Base-by-base conservation (phyloP, 768 basidiomycete genomes). In the Phaeotremella skinneri region DNA sequence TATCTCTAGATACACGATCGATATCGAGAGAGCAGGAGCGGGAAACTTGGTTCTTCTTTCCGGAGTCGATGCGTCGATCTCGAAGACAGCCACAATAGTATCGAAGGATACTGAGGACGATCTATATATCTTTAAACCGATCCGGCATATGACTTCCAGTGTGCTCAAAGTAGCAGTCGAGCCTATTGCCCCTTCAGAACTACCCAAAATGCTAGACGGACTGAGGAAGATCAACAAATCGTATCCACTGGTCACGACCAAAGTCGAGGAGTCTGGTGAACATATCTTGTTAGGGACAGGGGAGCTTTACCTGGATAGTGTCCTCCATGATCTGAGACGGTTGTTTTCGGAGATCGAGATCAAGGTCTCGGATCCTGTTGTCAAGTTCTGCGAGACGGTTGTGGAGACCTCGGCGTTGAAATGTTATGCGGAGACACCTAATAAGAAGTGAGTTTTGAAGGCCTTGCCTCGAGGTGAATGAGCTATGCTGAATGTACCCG, bases 351-450 rank as follows among this genome's bases (percentile, higher is more conserved):
- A 99, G 81, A 96, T 98, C 67, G 96, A 99, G 82, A 97, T 99
- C 82, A 99, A 99, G 81, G 92, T 98, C 14, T 98, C 94, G 23
- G 96, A 99, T 80, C 96, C 96, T 1, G 92, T 98, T 37, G 94
- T 92, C 16, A 91, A 91, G 74, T 99, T 99, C 80, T 89, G 90
- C 73, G 96, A 99, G 80, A 99, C 96, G 1, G 94, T 98, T 21
- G 81, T 97, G 65, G 96, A 99, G 81, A 98, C 94, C 30, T 91
- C 89, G 66, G 96, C 94, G 2, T 79, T 99, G 63, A 99, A 98
- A 79, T 98, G 94, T 73, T 99, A 99, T 77, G 96, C 96, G 17
- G 96, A 98, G 69, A 98, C 96, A 29, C 96, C 96, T 4, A 99
- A 99, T 79, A 98, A 99, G 80, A 75, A 72, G 73, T 75, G 59